Conservation (phyloP, 805 yeast genomes). For the Candida boleticola region DNA sequence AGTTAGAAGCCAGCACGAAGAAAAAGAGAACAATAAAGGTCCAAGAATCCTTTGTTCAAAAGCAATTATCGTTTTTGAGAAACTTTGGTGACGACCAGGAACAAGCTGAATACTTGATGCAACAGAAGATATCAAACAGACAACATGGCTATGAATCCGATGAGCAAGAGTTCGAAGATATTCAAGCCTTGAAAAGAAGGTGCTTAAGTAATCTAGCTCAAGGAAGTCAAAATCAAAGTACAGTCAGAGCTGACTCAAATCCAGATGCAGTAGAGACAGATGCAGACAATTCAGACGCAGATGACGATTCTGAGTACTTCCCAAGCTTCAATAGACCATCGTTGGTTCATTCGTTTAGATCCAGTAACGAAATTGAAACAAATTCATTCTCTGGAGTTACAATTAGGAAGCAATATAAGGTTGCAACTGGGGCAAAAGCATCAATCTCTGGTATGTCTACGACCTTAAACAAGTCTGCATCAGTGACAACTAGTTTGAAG, state of each 20-base stretch:
- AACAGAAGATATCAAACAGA: constrained; percentile 26
- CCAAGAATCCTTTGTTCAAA: constrained; percentile 55
- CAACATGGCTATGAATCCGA: constrained; percentile 40
- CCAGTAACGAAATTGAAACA: constrained; percentile 38
- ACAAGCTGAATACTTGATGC: constrained; percentile 28
- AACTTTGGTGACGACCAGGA: constrained; percentile 22
- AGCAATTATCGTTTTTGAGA: constrained; percentile 52
- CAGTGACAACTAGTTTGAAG: constrained; percentile 18
- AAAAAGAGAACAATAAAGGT: constrained; percentile 37
- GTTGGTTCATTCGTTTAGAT: constrained; percentile 45
- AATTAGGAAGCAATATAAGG: constrained; percentile 50
- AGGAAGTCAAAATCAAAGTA: constrained; percentile 8
- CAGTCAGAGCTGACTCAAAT: constrained; percentile 14
- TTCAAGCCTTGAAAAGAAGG: constrained; percentile 44
- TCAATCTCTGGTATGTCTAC: constrained; percentile 55
- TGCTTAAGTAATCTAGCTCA: constrained; percentile 32
- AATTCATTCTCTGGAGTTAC: constrained; percentile 48
- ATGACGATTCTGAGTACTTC: constrained; percentile 34
- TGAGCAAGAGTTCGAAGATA: constrained; percentile 42
- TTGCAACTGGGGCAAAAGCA: constrained; percentile 54
- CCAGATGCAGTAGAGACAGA: constrained; percentile 11
- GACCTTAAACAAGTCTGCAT: constrained; percentile 17
- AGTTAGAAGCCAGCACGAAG: constrained; percentile 16
- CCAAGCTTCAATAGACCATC: constrained; percentile 46
- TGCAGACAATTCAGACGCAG: constrained; percentile 21